Base-by-base conservation (phyloP, 2,329 filamentous ascomycete genomes). In the Purpureocillium takamizusanense region DNA sequence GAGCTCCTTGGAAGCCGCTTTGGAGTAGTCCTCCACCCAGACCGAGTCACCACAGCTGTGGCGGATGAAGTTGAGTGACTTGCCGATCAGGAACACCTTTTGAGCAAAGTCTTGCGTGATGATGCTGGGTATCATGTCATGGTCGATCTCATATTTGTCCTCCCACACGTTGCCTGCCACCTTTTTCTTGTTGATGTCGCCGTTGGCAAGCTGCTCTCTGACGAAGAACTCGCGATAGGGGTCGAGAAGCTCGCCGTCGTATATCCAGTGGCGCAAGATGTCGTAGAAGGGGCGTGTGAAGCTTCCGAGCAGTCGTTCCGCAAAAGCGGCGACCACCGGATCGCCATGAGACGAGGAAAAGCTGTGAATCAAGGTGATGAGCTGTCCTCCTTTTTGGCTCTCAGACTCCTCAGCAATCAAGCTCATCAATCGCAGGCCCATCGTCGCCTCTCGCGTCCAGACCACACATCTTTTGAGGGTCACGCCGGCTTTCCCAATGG, bases 211-310 rank as follows among this genome's bases (percentile, higher is more conserved):
- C 49, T 90, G 86, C 57, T 95, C 87, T 15, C 80, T 80, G 15
- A 98, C 89, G 52, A 98, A 97, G 62, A 98, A 98, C 54, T 98
- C 92, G 40, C 80, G 74, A 53, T 89, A 95, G 0, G 94, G 92
- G 60, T 98, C 92, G n/a, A 86, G 88, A 12, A 98, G 73, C 66
- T 98, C 94, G 43, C 92, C 92, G 53, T 98, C 90, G 55, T 98
- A 98, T 36, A 98, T 95, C 92, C 92, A 98, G 51, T 87, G 84
- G 39, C 88, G 80, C 38, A 98, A 70, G 67, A 98, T 95, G 52
- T 94, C 86, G 59, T 98, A 98, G 56, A 98, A 98, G 0, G 94
- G 94, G 13, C 85, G 75, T 2, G 92, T 95, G 38, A 98, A 85
- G 52, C 90, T 86, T 6, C 75, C 74, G 6, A 98, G 72, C 21